These are phyloP conservation scores for Fusarium sp. DNA, from an alignment of 2,329 filamentous ascomycete genomes.

Conservation along the genomic window DNA sequence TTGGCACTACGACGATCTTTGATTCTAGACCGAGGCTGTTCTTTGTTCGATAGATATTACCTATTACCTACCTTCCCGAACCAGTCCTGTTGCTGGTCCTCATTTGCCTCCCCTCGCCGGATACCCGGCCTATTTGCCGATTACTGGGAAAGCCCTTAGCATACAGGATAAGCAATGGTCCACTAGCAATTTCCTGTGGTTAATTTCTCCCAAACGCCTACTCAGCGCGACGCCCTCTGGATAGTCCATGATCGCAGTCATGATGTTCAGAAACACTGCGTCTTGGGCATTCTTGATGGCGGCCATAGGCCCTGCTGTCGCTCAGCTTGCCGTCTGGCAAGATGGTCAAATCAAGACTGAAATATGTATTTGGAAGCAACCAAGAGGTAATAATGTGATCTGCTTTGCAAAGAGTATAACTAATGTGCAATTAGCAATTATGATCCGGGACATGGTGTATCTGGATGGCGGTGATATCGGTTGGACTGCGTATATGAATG, in stretches of 20 bases:
- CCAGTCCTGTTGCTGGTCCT: constrained; percentile 4
- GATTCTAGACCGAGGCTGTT: constrained; percentile 17
- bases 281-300: constrained; percentile 38
- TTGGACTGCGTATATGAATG: constrained; percentile 66
- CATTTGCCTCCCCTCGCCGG: constrained; percentile 12
- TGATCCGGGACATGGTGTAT: constrained; percentile 74
- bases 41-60: constrained; percentile 24
- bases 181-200: constrained; percentile 40
- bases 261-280: constrained; percentile 34
- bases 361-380: constrained; percentile 71
- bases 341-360: constrained; percentile 68
- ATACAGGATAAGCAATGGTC: constrained; percentile 43
- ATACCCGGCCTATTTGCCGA: constrained; percentile 8
- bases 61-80: constrained; percentile 23
- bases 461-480: constrained; percentile 73
- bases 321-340: constrained; percentile 65
- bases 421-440: constrained; percentile 61
- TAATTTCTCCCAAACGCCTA: constrained; percentile 29
- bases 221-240: constrained; percentile 18
- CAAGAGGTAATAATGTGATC: constrained; percentile 55
- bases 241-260: constrained; percentile 26
- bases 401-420: constrained; percentile 1
- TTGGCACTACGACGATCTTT: constrained; percentile 14
- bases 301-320: constrained; percentile 42
- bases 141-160: constrained; percentile 4